phyloP scores from a whole-genome alignment of 177 flowering plant species.

The Vitis hybrid region DNA sequence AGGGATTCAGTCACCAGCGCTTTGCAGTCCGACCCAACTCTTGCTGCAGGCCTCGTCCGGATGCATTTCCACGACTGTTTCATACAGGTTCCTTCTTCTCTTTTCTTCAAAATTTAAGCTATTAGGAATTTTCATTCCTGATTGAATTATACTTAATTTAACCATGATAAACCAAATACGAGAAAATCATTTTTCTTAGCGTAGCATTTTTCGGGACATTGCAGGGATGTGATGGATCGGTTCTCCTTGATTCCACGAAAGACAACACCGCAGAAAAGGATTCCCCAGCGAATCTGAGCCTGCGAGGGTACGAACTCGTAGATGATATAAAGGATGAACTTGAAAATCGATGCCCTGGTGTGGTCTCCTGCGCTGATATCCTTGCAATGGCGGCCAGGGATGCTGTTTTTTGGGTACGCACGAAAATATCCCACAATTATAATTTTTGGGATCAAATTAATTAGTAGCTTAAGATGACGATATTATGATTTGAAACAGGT shows the following conservation, averaged over 20 bases:
- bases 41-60: conserved; percentile 76
- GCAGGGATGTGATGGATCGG: conserved; percentile 84
- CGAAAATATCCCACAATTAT: no score
- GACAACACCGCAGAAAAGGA: conserved; percentile 78
- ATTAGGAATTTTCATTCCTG: neutral
- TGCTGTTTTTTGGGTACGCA: conserved; percentile 60
- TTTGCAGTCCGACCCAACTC: conserved; percentile 64
- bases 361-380: conserved; percentile 75
- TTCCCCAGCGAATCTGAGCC: conserved; percentile 74
- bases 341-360: conserved; percentile 72
- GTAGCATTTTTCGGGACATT: neutral
- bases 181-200: neutral
- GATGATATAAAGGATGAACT: conserved; percentile 55
- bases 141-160: neutral
- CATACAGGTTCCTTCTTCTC: conserved; percentile 47
- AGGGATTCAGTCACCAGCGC: conserved; percentile 56
- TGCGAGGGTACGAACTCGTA: conserved; percentile 67
- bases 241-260: conserved; percentile 68
- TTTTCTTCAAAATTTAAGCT: neutral
- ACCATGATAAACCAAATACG: neutral
- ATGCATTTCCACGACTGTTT: conserved; percentile 97
- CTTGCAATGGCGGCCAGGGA: conserved; percentile 80
- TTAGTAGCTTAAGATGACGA: no score
- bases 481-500: conserved; percentile 34
- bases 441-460: no score